Evolutionary conservation across 129 eudicot species (phyloP), one percentile per base, ranked within the genome.

Genomic region (Flaveria brownii): DNA sequence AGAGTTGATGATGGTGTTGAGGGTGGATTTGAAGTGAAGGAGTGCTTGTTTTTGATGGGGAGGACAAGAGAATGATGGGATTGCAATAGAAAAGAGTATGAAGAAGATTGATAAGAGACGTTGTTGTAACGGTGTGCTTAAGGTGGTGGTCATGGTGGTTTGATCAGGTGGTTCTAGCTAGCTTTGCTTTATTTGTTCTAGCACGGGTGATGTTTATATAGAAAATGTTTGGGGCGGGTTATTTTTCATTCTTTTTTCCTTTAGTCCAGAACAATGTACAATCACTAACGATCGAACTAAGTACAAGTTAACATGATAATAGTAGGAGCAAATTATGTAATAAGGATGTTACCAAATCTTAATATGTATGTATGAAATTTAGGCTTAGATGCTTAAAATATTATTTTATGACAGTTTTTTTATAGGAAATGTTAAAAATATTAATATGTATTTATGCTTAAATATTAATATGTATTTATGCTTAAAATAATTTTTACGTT

Each of bases 21-120:
- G 50, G 75, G 75, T 74, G 75, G 80, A 56, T 68, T 80, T 80
- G 61, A 74, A 80, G 5, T 26, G 75, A 3, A 80, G 84, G 18
- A 80, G 80, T 54, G 79, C 59, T 18, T 80, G 84, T 67, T 80
- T 74, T 6, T 80, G 76, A 33, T 80, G 46, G 17, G 33, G 12
- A 20, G 76, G 80, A 33, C 80, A 80, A 55, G 80, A 67, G 43
- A 43, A 56, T 2, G 80, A 74, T 67, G 64, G 71, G 46, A 56
- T 54, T 73, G 61, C 52, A 39, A 51, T 72, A 11, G 30, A 72
- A 62, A 5, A 12, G 57, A 80, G 71, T 9, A 77, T 55, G 26
- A 82, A 23, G 18, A 82, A 41, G 54, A 79, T 5, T 41, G 83
- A 49, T 11, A 49, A 49, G 5, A 49, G 14, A n/a, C n/a, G n/a